phyloP scores from a whole-genome alignment of 2,329 filamentous ascomycete species.

The Aspergillus intermedius region DNA sequence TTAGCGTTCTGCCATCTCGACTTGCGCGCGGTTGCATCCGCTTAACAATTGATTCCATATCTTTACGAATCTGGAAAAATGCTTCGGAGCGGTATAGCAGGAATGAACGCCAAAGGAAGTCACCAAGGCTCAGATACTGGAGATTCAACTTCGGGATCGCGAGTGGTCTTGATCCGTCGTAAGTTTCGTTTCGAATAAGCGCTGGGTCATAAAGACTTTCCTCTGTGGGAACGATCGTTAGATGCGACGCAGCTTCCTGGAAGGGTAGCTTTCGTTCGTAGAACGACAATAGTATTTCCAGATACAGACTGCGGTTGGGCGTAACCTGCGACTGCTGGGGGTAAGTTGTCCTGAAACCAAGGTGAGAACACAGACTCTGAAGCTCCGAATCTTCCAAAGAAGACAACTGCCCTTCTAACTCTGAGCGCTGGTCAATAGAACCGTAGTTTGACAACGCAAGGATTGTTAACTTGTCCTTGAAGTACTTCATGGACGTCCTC shows the following conservation, averaged over 20 bases:
- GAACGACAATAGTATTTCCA: constrained; percentile 64
- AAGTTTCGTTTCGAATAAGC: constrained; percentile 73
- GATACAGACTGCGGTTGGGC: constrained; percentile 46
- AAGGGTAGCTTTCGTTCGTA: constrained; percentile 77
- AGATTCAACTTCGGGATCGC: constrained; percentile 91
- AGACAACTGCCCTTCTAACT: constrained; percentile 69
- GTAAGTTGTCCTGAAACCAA: constrained; percentile 78
- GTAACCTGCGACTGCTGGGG: constrained; percentile 63
- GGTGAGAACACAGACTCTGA: constrained; percentile 57
- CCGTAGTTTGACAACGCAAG: constrained; percentile 88
- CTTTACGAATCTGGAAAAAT: constrained; percentile 88
- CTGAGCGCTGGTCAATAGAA: constrained; percentile 71
- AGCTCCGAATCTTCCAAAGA: constrained; percentile 70
- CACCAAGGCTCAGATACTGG: constrained; percentile 88
- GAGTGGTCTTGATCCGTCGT: constrained; percentile 79
- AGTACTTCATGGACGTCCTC: constrained; percentile 68
- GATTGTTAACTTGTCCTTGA: constrained; percentile 85
- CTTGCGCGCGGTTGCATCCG: constrained; percentile 65
- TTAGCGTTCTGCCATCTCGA: constrained; percentile 57
- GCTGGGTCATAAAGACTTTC: constrained; percentile 68
- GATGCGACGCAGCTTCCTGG: constrained; percentile 65
- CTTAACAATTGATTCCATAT: constrained; percentile 76
- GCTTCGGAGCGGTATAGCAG: constrained; percentile 82
- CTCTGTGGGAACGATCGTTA: constrained; percentile 80
- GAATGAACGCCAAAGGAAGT: constrained; percentile 95